Evolutionary conservation across 306 rosid species (phyloP), one percentile per base, ranked within the genome.

Genomic region (Benincasa hispida): DNA sequence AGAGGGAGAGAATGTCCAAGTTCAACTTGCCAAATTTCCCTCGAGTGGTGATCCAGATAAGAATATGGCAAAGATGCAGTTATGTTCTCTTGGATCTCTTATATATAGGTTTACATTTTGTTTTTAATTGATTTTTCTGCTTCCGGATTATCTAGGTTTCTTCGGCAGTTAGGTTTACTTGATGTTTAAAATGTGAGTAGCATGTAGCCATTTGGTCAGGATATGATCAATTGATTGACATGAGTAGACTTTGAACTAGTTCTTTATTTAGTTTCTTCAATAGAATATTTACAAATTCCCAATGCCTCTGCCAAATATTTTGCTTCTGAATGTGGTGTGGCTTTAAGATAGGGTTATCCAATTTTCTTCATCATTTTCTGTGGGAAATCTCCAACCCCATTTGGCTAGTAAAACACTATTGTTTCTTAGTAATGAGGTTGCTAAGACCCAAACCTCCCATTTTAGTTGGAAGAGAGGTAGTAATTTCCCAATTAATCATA

Each of bases 41-140:
- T 59, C 97, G 4, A 77, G 86, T 14, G 93, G 89, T 2, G 97
- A 93, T 73, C 97, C 98, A 51, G 84, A 77, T 48, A 90, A 93
- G 79, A n/a, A n/a, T n/a, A 88, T 88, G 92, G 96, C 96, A 59
- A 90, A 79, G 89, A 93, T 93, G 98, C 97, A 93, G 97, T n/a
- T 90, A 70, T 56, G 86, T 59, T 72, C 18, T 61, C 1, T 37
- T 37, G 30, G 13, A 42, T 30, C 10, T 7, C 39, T 18, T 28
- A 57, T 76, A 4, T 21, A 6, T 18, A 34, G 56, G 42, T 77
- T 21, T 35, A 10, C 1, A 27, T 62, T 51, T 3, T 45, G 42
- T 39, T 55, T 37, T 15, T 2, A 25, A 37, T 10, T 45, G 11
- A 1, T 27, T 48, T 58, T 51, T 55, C 14, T 57, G 42, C 12